A percentile compares a stretch with the other conserved stretches of the same genome.
Conservation (phyloP, 441 rosid genomes). For the Lepidium campestre region DNA sequence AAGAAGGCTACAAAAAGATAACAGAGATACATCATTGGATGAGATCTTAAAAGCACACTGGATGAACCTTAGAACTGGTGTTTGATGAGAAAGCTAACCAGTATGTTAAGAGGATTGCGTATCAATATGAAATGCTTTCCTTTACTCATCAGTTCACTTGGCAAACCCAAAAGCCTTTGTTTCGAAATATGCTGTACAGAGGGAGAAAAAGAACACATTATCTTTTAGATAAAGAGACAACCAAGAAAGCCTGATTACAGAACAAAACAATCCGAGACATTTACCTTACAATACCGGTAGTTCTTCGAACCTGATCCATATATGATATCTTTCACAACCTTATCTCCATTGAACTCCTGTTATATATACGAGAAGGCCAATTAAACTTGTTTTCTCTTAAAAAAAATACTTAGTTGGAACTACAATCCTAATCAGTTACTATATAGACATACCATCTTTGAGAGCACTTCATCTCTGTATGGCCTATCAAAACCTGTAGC, state of each 20-base stretch:
- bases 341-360: conserved; percentile 65
- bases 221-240: neutral
- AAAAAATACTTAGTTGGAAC: neutral
- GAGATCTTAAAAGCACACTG: neutral
- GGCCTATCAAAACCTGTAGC: conserved; percentile 57
- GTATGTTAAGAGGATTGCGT: conserved; percentile 61
- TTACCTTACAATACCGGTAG: conserved; percentile 84
- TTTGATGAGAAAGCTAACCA: conserved; percentile 41
- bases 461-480: conserved; percentile 55
- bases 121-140: conserved; percentile 84
- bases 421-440: neutral
- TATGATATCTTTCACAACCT: conserved; percentile 67
- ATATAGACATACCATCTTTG: conserved; percentile 44
- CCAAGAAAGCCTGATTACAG: neutral
- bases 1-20: conserved; percentile 57
- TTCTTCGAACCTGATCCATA: conserved; percentile 63
- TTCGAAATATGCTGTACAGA: conserved; percentile 62
- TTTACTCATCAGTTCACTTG: conserved; percentile 59
- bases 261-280: neutral
- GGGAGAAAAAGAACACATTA: neutral
- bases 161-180: conserved; percentile 54
- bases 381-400: neutral
- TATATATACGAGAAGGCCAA: neutral
- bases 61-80: neutral
- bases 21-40: neutral